Evolutionary conservation across 2,329 filamentous ascomycete species (phyloP).

Genomic region (Pseudocercospora macadamiae): DNA sequence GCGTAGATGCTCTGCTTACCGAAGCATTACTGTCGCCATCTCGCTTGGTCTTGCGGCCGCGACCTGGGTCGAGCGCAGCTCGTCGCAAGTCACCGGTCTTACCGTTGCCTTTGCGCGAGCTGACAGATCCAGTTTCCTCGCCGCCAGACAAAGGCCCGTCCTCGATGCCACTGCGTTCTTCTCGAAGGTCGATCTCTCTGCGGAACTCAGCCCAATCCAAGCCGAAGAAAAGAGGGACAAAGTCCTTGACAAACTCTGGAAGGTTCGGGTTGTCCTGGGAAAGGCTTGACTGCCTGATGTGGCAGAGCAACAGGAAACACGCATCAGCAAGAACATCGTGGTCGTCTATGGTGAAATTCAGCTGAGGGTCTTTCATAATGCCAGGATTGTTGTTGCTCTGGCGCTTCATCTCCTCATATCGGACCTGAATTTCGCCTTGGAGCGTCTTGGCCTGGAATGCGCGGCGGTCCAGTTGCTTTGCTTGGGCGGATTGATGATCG

Average conservation of each 20-base stretch:
- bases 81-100: constrained; percentile 74
- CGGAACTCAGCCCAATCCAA: constrained; percentile 60
- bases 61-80: constrained; percentile 80
- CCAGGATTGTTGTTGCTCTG: constrained; percentile 43
- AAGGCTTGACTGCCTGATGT: constrained; percentile 44
- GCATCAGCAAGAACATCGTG: constrained; percentile 56
- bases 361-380: constrained; percentile 57
- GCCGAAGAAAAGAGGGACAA: constrained; percentile 55
- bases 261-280: constrained; percentile 49
- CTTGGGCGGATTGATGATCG: constrained; percentile 92
- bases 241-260: constrained; percentile 53
- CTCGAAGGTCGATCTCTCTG: constrained; percentile 59
- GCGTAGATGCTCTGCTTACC: constrained; percentile 85
- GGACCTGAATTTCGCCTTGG: constrained; percentile 86
- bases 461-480: constrained; percentile 82
- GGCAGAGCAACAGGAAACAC: constrained; percentile 49
- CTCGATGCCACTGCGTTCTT: constrained; percentile 67
- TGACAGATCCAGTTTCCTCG: constrained; percentile 70
- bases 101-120: constrained; percentile 57
- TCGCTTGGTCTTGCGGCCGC: constrained; percentile 70
- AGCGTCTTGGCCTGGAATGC: constrained; percentile 88
- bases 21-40: constrained; percentile 73
- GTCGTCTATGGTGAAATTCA: constrained; percentile 70
- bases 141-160: constrained; percentile 67
- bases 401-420: constrained; percentile 86